Base-by-base conservation (phyloP, 306 rosid genomes). In the Biancaea sappan region DNA sequence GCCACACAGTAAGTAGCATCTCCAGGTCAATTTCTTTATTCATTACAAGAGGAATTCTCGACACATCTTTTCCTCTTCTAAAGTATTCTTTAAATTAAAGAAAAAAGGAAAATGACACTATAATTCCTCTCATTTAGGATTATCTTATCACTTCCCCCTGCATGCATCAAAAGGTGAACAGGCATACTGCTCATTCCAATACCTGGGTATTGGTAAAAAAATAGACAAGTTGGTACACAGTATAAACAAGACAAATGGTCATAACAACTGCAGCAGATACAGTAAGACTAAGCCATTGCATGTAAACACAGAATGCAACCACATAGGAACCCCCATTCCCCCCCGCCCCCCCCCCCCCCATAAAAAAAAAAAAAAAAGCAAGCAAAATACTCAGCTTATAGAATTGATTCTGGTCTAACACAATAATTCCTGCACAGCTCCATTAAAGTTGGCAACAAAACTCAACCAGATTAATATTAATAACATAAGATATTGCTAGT, bases 291-390 rank as follows among this genome's bases (percentile, higher is more conserved):
- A 15, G 61, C 43, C 64, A 35, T 15, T 18, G 41, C 37, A 69
- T 71, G 51, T 48, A 81, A 72, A 65, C 24, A 56, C 10, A 67
- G 14, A 67, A 63, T 51, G 37, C 26, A 19, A 65, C 69, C 73
- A 6, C 53, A 61, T 22, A 35, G 35, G 35, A 56, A 25, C 5
- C 62, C 34, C 31, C 2, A 8, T 56, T 11, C n/a, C n/a, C n/a
- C n/a, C n/a, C n/a, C n/a, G n/a, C n/a, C n/a, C n/a, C n/a, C n/a
- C n/a, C n/a, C n/a, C n/a, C n/a, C n/a, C n/a, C n/a, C n/a, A n/a
- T n/a, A n/a, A n/a, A n/a, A n/a, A n/a, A n/a, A n/a, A n/a, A n/a
- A n/a, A n/a, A n/a, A 51, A 28, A 52, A 9, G 16, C 31, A 25
- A 22, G 59, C 22, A 22, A 22, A 22, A 24, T 21, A 19, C 18